Conservation (phyloP, 1,284 basidiomycete genomes). For the Fistulina hepatica region DNA sequence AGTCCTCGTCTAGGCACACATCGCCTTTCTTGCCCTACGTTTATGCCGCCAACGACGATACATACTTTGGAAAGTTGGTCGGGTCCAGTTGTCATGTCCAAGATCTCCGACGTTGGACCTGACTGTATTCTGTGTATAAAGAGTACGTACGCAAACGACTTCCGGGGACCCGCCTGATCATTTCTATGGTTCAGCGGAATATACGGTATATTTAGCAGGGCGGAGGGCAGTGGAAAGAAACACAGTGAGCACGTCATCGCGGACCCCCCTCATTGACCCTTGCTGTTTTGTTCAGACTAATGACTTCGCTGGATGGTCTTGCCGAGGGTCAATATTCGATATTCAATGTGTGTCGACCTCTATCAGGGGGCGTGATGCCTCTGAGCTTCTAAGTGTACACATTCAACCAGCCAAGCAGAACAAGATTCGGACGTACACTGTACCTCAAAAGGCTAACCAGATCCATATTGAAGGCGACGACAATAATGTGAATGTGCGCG, state of each 20-base stretch:
- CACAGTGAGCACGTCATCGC: slow-evolving; percentile 17
- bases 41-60: slow-evolving; percentile 23
- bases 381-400: no score
- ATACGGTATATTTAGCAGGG: slow-evolving; percentile 27
- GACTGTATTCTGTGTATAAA: slow-evolving; percentile 25
- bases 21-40: slow-evolving; percentile 27
- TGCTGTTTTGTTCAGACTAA: slow-evolving; percentile 26
- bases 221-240: slow-evolving; percentile 24
- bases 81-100: slow-evolving; percentile 25
- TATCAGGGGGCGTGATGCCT: no score
- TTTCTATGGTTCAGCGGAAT: slow-evolving; percentile 16
- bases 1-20: no score
- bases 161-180: not conserved
- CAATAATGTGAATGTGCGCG: no score
- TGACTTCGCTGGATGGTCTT: slow-evolving; percentile 27
- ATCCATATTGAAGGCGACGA: no score
- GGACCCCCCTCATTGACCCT: no score
- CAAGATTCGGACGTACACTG: no score
- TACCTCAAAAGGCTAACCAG: no score
- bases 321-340: no score
- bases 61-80: slow-evolving; percentile 23
- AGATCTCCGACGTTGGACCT: slow-evolving; percentile 26
- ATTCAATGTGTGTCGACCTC: no score
- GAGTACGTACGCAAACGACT: slow-evolving; percentile 18
- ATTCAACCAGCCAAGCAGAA: no score